Percentiles rank a stretch among this genome's conserved stretches.
These are phyloP conservation scores for Gloeopeniophorella convolvens DNA, from an alignment of 768 basidiomycete genomes.

Conservation along the genomic window DNA sequence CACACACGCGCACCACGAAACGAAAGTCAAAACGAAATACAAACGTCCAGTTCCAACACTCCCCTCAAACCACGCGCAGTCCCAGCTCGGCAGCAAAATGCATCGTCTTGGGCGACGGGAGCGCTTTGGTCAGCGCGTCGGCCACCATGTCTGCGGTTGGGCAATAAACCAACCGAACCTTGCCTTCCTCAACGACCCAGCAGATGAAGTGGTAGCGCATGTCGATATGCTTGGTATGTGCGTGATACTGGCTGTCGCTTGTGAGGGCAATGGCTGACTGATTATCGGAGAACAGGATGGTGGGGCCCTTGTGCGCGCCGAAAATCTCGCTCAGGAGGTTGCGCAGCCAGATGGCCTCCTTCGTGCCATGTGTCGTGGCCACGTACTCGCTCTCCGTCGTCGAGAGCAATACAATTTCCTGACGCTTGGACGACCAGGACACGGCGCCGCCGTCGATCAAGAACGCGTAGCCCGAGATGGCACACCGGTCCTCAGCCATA, in stretches of 20 bases:
- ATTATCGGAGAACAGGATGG: conserved; percentile 32
- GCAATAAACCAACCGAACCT: conserved; percentile 20
- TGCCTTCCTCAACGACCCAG: conserved; percentile 22
- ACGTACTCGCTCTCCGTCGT: conserved; percentile 38
- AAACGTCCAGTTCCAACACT: too few relatives aligned
- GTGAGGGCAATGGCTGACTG: conserved; percentile 30
- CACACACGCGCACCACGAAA: too few relatives aligned
- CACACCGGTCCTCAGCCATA: conserved; percentile 24
- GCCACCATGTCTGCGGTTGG: conserved; percentile 21
- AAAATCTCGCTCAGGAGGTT: too few relatives aligned
- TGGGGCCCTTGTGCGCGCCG: too few relatives aligned
- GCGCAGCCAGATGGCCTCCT: conserved; percentile 30
- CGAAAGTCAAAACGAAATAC: too few relatives aligned
- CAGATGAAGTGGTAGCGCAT: conserved; percentile 32
- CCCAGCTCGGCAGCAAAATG: too few relatives aligned
- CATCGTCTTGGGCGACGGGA: not conserved
- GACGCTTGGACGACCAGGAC: conserved; percentile 33
- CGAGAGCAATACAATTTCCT: conserved; percentile 34
- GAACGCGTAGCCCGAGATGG: conserved; percentile 34
- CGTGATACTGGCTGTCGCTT: conserved; percentile 26
- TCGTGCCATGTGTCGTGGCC: conserved; percentile 27
- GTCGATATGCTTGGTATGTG: conserved; percentile 35
- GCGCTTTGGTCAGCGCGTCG: conserved; percentile 18
- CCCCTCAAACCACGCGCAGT: too few relatives aligned
- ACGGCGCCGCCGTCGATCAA: conserved; percentile 32